phyloP scores from a whole-genome alignment of 345 rosid genomes.

The Dipteronia dyeriana region DNA sequence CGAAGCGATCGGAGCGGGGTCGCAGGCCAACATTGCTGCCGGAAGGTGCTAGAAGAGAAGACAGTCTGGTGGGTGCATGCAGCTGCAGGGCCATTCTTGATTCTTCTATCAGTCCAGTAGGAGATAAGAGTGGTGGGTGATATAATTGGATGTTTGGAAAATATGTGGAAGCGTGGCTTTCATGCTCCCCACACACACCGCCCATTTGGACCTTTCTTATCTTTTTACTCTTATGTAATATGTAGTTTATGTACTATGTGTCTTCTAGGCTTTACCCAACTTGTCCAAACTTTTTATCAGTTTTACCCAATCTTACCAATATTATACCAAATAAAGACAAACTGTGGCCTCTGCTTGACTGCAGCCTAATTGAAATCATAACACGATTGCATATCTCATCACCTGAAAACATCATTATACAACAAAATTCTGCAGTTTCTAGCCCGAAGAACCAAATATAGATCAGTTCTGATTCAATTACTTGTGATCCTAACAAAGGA shows the following conservation, averaged over 20 bases:
- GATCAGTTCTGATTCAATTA: constrained; percentile 29
- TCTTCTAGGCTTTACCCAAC: neutral
- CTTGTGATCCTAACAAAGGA: neutral
- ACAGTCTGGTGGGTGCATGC: constrained; percentile 31
- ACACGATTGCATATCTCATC: neutral
- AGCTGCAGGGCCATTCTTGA: constrained; percentile 51
- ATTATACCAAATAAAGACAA: too few species aligned
- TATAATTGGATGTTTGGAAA: constrained; percentile 7
- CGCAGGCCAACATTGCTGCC: constrained; percentile 40
- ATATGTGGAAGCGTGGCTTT: constrained; percentile 44
- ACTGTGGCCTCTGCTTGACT: neutral
- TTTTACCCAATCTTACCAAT: neutral
- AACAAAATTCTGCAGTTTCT: constrained; percentile 10
- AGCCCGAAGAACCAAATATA: constrained; percentile 10
- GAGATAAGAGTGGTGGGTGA: constrained; percentile 32
- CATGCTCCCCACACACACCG: constrained; percentile 34
- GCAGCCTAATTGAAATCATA: neutral
- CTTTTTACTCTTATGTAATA: neutral
- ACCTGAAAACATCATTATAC: neutral
- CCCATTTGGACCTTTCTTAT: neutral
- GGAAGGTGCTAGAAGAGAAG: constrained; percentile 39
- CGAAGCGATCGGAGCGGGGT: constrained; percentile 36
- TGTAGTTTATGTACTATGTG: neutral
- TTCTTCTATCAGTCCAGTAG: constrained; percentile 8
- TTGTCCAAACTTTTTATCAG: neutral